Evolutionary conservation across 75 land plant genomes (phyloP).

Genomic region (Sequoiadendron giganteum): DNA sequence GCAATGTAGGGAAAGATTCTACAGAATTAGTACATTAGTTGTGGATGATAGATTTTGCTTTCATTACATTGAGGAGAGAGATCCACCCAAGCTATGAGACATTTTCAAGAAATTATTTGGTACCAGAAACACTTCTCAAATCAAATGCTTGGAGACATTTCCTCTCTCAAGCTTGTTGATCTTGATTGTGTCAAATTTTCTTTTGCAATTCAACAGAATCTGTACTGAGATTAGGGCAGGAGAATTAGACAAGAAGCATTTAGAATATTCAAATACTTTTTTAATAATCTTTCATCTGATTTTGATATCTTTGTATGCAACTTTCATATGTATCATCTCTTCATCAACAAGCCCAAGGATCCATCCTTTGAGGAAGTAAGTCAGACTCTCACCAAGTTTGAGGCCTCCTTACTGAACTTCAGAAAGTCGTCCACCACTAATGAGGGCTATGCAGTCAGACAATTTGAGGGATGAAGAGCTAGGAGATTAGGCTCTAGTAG

Average conservation of each 20-base stretch:
- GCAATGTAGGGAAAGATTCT: background rate
- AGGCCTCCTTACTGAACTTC: too few relatives aligned
- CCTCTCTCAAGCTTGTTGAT: background rate
- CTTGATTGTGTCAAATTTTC: background rate
- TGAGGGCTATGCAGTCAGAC: too few relatives aligned
- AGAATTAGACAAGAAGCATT: background rate
- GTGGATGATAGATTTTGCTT: background rate
- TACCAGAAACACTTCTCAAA: background rate
- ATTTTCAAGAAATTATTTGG: background rate
- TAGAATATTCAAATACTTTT: too few relatives aligned
- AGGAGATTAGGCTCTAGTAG: too few relatives aligned
- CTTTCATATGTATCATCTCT: too few relatives aligned
- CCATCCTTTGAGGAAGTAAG: too few relatives aligned
- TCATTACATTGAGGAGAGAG: background rate
- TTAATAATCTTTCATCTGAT: too few relatives aligned
- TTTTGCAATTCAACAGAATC: background rate
- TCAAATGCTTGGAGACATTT: background rate
- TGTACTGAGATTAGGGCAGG: background rate
- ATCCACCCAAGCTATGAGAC: background rate
- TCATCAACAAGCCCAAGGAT: too few relatives aligned
- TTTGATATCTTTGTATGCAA: too few relatives aligned
- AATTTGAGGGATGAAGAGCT: too few relatives aligned
- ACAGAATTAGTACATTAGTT: background rate
- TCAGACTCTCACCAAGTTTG: too few relatives aligned
- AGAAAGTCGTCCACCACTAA: too few relatives aligned